These are phyloP conservation scores for Casuarina cunninghamiana DNA, from an alignment of 306 rosid genomes.

Conservation along the genomic window DNA sequence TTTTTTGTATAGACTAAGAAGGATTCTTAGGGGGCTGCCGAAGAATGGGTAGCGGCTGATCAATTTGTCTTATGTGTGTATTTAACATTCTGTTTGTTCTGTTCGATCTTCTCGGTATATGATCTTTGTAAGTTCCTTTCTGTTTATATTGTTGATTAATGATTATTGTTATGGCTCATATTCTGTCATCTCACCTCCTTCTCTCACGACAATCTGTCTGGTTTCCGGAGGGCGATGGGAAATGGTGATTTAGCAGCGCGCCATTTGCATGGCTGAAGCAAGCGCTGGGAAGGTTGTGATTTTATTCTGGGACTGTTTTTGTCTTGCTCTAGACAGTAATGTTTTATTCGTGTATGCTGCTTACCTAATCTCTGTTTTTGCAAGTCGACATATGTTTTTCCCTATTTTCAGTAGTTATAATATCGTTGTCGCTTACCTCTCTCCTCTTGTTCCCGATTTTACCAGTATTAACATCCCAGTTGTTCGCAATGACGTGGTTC, in stretches of 20 bases:
- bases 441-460: too few species aligned
- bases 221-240: not conserved
- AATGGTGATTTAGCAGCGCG: not conserved
- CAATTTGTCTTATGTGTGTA: slow-evolving; percentile 27
- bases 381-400: too few species aligned
- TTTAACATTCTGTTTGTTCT: not conserved
- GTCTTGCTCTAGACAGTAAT: too few species aligned
- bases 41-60: slow-evolving; percentile 20
- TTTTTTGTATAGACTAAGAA: slow-evolving; percentile 22
- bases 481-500: too few species aligned
- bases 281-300: too few species aligned
- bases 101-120: slow-evolving; percentile 11
- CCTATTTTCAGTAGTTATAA: too few species aligned
- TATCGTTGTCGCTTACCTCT: too few species aligned
- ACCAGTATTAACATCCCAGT: too few species aligned
- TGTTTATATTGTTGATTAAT: not conserved
- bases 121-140: slow-evolving; percentile 11
- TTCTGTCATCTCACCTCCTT: not conserved
- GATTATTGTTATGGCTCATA: not conserved
- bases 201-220: not conserved
- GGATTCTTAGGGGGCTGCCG: slow-evolving; percentile 33
- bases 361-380: too few species aligned
- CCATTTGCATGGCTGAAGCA: not conserved
- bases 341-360: too few species aligned
- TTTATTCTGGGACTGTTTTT: too few species aligned